Percentiles rank a stretch among this genome's conserved stretches.
These are phyloP conservation scores for Nakataea oryzae DNA, from an alignment of 2,329 filamentous ascomycete species.

Conservation along the genomic window DNA sequence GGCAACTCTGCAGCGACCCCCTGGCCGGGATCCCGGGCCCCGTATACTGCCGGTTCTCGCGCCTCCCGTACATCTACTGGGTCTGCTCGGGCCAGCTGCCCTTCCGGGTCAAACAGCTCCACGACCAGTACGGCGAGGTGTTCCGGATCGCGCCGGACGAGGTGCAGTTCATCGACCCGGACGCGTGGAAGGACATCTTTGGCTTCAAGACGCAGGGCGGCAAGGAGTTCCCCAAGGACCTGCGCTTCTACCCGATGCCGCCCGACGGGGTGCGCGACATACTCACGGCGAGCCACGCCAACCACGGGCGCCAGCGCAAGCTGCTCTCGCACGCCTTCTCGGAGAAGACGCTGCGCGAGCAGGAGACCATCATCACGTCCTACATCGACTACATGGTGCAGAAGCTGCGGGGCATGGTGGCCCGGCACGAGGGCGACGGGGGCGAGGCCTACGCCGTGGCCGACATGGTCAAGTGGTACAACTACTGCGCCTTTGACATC, in stretches of 20 bases:
- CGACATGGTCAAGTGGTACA: constrained; percentile 29
- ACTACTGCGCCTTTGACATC: constrained; percentile 21
- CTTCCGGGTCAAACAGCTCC: neutral
- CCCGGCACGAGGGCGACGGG: neutral
- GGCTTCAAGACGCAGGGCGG: constrained; percentile 1
- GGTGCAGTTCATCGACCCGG: neutral
- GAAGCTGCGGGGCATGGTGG: constrained; percentile 1
- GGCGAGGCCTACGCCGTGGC: constrained; percentile 16
- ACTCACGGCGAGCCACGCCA: constrained; percentile 1
- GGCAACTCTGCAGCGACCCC: neutral
- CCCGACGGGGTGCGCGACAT: neutral
- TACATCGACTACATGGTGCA: constrained; percentile 7
- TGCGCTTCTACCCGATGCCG: constrained; percentile 3
- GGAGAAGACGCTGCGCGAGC: constrained; percentile 8
- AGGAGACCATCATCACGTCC: constrained; percentile 5
- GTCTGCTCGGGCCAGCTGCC: neutral
- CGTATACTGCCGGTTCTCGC: neutral
- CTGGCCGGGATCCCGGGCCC: neutral
- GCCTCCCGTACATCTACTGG: neutral
- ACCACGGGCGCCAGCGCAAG: constrained; percentile 5
- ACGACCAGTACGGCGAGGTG: constrained; percentile 1
- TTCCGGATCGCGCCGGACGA: neutral
- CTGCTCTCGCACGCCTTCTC: constrained; percentile 7
- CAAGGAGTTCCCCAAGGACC: constrained; percentile 8
- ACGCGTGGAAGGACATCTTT: constrained; percentile 2